Conservation (phyloP, 2,329 filamentous ascomycete genomes). For the Paracoccidioides lutzii region DNA sequence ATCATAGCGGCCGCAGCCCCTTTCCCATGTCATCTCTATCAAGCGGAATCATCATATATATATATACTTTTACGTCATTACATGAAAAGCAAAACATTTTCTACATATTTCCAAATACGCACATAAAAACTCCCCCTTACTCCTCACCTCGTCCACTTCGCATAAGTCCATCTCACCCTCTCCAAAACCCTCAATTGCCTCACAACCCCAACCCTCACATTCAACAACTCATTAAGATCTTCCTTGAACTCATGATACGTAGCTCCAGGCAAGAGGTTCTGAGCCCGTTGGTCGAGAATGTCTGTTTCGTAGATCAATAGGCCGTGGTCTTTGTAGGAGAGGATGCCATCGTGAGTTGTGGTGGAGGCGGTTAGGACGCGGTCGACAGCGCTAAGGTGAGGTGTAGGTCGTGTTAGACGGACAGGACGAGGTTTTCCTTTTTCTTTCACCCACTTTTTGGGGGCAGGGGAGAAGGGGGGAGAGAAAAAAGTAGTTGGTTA, state of each 20-base stretch:
- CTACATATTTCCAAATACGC: not conserved
- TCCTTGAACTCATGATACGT: slow-evolving; percentile 76
- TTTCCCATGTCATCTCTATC: too few relatives aligned
- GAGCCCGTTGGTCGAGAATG: slow-evolving; percentile 57
- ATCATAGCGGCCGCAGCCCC: too few relatives aligned
- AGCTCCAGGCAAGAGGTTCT: slow-evolving; percentile 55
- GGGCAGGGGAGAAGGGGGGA: not conserved
- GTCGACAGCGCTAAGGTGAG: slow-evolving; percentile 55
- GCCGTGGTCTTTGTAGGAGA: slow-evolving; percentile 88
- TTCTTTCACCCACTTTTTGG: too few relatives aligned
- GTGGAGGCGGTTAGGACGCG: slow-evolving; percentile 58
- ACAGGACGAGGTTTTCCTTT: not conserved
- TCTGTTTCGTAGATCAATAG: slow-evolving; percentile 83
- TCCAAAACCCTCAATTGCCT: slow-evolving; percentile 68
- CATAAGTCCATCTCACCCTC: slow-evolving; percentile 82
- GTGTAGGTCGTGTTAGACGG: not conserved
- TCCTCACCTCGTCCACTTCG: slow-evolving; percentile 48
- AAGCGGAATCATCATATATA: too few relatives aligned
- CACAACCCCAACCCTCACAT: slow-evolving; percentile 62
- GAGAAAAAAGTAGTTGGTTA: not conserved
- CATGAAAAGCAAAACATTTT: not conserved
- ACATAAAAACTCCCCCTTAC: not conserved
- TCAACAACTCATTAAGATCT: slow-evolving; percentile 74
- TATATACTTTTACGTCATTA: too few relatives aligned
- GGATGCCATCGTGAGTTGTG: slow-evolving; percentile 58